These are phyloP conservation scores for Darksidea phi DNA, from an alignment of 495 filamentous ascomycete genomes.

Conservation along the genomic window DNA sequence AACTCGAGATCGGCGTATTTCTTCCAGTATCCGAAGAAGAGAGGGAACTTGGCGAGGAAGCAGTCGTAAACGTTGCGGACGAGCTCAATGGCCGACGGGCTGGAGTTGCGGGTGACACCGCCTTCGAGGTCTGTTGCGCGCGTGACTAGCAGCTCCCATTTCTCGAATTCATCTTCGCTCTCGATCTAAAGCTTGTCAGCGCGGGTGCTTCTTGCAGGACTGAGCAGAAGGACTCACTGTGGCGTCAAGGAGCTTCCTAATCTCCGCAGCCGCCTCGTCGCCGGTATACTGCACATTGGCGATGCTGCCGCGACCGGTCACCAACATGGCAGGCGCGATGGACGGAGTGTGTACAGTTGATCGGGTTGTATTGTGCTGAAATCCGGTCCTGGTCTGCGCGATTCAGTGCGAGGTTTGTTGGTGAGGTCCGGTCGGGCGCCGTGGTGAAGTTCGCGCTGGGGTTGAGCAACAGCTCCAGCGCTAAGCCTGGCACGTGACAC, in stretches of 20 bases:
- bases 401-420: neutral
- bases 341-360: neutral
- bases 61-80: constrained; percentile 83
- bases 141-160: constrained; percentile 90
- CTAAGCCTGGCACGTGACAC: too few species aligned
- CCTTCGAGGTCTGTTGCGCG: constrained; percentile 83
- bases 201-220: neutral
- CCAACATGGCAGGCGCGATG: neutral
- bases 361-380: too few species aligned
- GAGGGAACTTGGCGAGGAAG: constrained; percentile 90
- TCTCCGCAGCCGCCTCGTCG: constrained; percentile 82
- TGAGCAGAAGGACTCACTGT: constrained; percentile 54
- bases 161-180: constrained; percentile 80
- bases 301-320: constrained; percentile 31
- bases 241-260: constrained; percentile 72
- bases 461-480: too few species aligned
- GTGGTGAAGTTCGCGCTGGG: neutral
- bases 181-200: constrained; percentile 14
- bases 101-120: constrained; percentile 93
- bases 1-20: constrained; percentile 99
- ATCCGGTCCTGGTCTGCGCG: too few species aligned
- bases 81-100: constrained; percentile 84
- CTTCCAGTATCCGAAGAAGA: constrained; percentile 98
- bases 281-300: constrained; percentile 65
- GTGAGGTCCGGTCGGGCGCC: neutral